These are phyloP conservation scores for Fraxinus xanthoxyloides DNA, from an alignment of 305 asterid species.

Conservation along the genomic window DNA sequence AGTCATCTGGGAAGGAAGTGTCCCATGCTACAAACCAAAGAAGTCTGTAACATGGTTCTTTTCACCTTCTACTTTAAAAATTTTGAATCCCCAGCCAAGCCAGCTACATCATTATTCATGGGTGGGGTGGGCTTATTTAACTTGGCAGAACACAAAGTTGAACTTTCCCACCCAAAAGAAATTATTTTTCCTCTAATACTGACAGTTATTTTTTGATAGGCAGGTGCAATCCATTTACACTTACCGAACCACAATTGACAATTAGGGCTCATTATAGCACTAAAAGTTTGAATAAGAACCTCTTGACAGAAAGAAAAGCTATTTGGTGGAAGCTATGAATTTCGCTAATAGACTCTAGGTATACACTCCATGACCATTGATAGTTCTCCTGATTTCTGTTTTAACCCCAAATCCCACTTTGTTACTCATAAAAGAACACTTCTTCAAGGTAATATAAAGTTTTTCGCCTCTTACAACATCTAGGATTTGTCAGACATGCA, in stretches of 20 bases:
- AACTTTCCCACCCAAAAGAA: not conserved
- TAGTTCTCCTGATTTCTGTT: not conserved
- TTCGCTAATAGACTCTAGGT: not conserved
- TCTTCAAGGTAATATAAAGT: not conserved
- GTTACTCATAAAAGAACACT: not conserved
- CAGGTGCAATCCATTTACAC: not conserved
- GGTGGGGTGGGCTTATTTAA: not conserved
- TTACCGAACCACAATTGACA: not conserved
- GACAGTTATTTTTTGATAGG: not conserved
- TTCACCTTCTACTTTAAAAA: not conserved
- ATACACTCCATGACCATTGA: not conserved
- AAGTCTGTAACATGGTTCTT: not conserved
- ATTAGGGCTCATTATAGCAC: not conserved
- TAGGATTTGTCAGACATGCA: not conserved
- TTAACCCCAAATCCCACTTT: not conserved
- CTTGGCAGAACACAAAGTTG: not conserved
- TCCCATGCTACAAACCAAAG: not conserved
- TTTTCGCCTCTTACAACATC: not conserved
- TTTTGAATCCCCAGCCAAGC: not conserved
- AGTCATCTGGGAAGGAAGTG: not conserved
- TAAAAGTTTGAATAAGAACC: not conserved
- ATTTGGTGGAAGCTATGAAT: not conserved
- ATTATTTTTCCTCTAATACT: not conserved
- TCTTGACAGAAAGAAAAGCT: not conserved
- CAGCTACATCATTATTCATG: not conserved